Percentiles rank a stretch among this genome's conserved stretches.
Conservation (phyloP, 257 asterid genomes). For the Leptodermis oblonga region DNA sequence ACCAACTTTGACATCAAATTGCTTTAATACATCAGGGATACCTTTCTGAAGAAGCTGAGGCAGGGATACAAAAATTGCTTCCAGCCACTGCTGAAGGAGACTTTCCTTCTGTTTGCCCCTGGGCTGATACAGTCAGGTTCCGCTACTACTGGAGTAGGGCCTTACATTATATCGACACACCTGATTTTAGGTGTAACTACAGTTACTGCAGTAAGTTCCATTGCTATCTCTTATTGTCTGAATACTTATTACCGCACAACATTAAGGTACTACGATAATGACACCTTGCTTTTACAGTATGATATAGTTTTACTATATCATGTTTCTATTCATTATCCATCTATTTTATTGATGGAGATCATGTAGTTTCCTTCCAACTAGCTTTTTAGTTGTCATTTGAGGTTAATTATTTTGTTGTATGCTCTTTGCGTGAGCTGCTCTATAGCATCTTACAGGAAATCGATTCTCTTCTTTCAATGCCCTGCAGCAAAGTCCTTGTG, state of each 20-base stretch:
- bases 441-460: background rate
- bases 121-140: conserved; percentile 68
- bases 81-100: conserved; percentile 88
- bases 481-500: background rate
- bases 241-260: background rate
- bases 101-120: conserved; percentile 76
- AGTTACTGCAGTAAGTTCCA: conserved; percentile 71
- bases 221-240: background rate
- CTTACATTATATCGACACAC: conserved; percentile 83
- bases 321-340: no score
- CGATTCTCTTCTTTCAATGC: background rate
- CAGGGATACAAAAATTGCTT: conserved; percentile 66
- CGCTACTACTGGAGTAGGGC: conserved; percentile 82
- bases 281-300: background rate
- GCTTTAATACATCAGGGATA: conserved; percentile 39
- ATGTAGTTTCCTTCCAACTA: background rate
- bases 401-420: background rate
- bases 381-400: background rate
- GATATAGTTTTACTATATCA: background rate
- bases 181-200: conserved; percentile 91
- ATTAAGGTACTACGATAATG: background rate
- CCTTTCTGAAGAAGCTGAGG: conserved; percentile 61
- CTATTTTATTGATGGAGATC: background rate
- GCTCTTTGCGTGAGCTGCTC: no score
- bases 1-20: background rate